Conservation (phyloP, 2,329 filamentous ascomycete genomes). For the Simplicillium sp. region DNA sequence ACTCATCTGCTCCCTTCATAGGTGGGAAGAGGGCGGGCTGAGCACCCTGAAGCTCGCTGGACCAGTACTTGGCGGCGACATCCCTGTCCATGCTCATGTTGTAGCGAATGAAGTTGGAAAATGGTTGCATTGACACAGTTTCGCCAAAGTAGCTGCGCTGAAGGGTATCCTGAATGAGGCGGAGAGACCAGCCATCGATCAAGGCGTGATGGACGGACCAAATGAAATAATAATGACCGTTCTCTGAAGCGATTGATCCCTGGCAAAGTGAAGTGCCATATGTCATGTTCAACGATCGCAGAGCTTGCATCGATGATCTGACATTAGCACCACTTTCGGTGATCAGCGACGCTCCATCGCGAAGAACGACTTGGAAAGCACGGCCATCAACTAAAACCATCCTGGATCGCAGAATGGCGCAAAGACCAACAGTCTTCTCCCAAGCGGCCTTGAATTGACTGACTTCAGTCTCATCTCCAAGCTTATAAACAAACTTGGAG, state of each 20-base stretch:
- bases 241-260: constrained; percentile 2
- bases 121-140: constrained; percentile 19
- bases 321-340: no score
- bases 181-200: constrained; percentile 42
- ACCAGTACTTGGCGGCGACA: constrained; percentile 26
- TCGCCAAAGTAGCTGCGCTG: constrained; percentile 8
- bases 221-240: constrained; percentile 1
- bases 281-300: not conserved
- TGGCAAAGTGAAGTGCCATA: constrained; percentile 3
- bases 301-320: not conserved
- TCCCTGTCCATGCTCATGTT: constrained; percentile 6
- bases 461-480: constrained; percentile 10
- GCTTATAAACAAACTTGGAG: constrained; percentile 3
- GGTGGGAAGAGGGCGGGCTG: not conserved
- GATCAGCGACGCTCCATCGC: not conserved
- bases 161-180: constrained; percentile 15
- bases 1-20: not conserved
- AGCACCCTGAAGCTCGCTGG: constrained; percentile 19
- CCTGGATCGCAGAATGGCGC: not conserved
- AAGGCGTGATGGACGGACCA: constrained; percentile 25
- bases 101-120: constrained; percentile 30
- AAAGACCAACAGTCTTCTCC: constrained; percentile 6
- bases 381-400: not conserved
- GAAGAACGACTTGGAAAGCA: not conserved
- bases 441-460: constrained; percentile 6